Base-by-base conservation (phyloP, 169 alveolate genomes). In the Cryptosporidium sp. region DNA sequence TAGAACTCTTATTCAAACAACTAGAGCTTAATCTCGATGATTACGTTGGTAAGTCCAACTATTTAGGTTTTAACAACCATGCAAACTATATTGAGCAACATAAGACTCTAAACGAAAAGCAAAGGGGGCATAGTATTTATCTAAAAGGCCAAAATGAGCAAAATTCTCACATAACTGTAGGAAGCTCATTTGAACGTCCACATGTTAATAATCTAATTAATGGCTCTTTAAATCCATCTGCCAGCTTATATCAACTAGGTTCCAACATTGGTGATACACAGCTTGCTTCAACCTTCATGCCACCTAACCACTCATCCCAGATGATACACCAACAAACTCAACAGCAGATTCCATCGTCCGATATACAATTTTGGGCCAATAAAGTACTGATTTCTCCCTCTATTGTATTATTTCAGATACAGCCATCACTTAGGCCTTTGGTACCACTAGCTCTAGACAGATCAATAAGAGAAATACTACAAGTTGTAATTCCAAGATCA, bases 381-480 rank as follows among this genome's bases (percentile, higher is more conserved):
- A 86, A 80, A 41, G 74, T 41, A 7, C 69, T 16, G 58, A 94
- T 96, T 67, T 95, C 97, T 4, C 97, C 97, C 21, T 93, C 97
- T 8, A 94, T 96, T 70, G 98, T 97, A 4, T 92, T 96, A 59
- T 94, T 96, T 84, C 96, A 94, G 84, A 91, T 95, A 31, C 98
- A 95, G 69, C 97, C 97, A 23, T 93, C 93, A 37, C 91, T 98
- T 55, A 94, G 96, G 43, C 93, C 92, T 18, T 71, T 97, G 45
- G 97, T 98, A 16, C 99, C 98, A n/a, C 85, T 96, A 67, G 99
- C 99, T 8, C 95, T 99, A 23, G 99, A 98, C 67, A 80, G 96
- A 48, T 98, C 99, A 1, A 96, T 98, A 51, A 92, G 95, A 71
- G 99, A 98, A 70, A 97, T 99, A 62, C 93, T 98, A 23, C 94